These are phyloP conservation scores for Sporothrix phasma DNA, from an alignment of 2,329 filamentous ascomycete genomes.

Conservation along the genomic window DNA sequence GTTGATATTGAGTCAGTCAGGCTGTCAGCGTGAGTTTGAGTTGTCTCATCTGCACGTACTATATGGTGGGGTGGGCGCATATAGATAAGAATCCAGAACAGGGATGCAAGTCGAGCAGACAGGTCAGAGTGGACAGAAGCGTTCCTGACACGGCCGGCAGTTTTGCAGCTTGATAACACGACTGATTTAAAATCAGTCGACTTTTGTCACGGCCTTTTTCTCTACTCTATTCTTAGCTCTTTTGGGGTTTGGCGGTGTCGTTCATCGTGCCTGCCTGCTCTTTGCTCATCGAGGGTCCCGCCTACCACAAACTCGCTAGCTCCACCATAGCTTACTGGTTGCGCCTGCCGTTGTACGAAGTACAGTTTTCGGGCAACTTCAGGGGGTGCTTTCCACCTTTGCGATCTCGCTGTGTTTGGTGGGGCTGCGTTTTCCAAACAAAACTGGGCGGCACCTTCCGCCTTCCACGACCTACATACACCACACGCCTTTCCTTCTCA, in stretches of 20 bases:
- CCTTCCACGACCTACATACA: not conserved
- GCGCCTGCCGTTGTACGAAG: not conserved
- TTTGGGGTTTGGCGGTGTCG: not conserved
- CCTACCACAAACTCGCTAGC: not conserved
- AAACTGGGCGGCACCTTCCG: conserved; percentile 2
- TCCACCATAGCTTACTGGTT: not conserved
- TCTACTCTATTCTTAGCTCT: conserved; percentile 2
- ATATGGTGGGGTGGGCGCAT: not conserved
- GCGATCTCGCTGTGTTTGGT: not conserved
- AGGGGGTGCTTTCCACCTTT: not conserved
- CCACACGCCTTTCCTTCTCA: not conserved
- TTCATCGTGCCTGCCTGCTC: not conserved
- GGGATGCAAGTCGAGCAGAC: not conserved
- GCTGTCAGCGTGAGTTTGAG: not conserved
- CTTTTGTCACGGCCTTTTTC: not conserved
- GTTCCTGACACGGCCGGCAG: not conserved
- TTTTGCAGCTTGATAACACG: not conserved
- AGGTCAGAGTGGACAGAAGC: not conserved
- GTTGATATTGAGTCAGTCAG: not conserved
- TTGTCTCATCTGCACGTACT: not conserved
- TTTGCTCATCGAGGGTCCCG: not conserved
- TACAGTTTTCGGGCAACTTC: not conserved
- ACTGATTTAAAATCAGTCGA: conserved; percentile 7
- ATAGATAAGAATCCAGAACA: not conserved
- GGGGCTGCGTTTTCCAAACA: not conserved